These are phyloP conservation scores for Sindora glabra DNA, from an alignment of 306 rosid species.

Conservation along the genomic window DNA sequence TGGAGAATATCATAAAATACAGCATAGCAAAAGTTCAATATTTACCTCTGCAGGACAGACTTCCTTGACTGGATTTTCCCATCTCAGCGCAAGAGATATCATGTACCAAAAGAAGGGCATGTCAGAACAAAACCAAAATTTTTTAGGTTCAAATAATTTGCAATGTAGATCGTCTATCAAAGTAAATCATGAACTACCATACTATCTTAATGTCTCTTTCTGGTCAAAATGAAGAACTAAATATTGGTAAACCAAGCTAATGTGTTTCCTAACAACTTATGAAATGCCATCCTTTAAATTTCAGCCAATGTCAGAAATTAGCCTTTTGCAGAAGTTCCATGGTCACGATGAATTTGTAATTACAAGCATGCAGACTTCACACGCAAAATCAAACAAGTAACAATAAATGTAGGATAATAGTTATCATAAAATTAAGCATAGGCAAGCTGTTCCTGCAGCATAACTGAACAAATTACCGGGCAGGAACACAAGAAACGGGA, in stretches of 20 bases:
- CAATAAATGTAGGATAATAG: neutral
- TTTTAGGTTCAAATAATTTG: neutral
- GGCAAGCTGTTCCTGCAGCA: neutral
- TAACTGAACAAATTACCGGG: neutral
- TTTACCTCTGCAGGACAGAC: conserved; percentile 70
- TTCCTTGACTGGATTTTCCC: conserved; percentile 62
- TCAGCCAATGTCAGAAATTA: neutral
- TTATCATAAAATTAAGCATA: neutral
- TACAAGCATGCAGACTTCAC: neutral
- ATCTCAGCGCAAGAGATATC: conserved; percentile 23
- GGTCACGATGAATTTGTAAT: neutral
- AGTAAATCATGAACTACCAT: neutral
- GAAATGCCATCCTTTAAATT: neutral
- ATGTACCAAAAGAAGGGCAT: conserved; percentile 31
- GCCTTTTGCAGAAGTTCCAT: neutral
- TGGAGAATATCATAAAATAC: neutral
- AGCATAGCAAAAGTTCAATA: neutral
- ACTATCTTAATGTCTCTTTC: neutral
- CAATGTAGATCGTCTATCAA: neutral
- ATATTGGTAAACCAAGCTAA: neutral
- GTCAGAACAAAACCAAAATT: conserved; percentile 21
- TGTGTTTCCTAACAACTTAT: neutral
- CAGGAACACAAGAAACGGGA: neutral
- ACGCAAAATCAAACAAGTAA: neutral
- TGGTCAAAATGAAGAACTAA: neutral